These are phyloP conservation scores for Aspergillus ibericus DNA, from an alignment of 2,329 filamentous ascomycete species.

Conservation along the genomic window DNA sequence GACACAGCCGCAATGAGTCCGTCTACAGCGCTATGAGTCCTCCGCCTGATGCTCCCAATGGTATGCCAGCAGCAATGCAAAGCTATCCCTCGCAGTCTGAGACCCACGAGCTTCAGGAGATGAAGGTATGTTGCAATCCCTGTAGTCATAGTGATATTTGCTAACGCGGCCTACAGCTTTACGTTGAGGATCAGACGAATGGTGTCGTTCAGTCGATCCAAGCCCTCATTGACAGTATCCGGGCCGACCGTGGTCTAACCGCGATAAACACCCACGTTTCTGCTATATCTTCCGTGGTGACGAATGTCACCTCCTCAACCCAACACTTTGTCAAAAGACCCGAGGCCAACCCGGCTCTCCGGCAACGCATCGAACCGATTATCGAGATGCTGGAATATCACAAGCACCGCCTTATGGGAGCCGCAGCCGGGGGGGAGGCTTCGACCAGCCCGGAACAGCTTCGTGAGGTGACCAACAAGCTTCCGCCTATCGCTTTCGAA, in stretches of 20 bases:
- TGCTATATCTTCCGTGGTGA: constrained; percentile 69
- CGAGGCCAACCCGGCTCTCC: constrained; percentile 49
- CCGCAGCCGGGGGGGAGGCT: constrained; percentile 61
- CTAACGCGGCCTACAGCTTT: constrained; percentile 55
- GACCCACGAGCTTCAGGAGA: constrained; percentile 57
- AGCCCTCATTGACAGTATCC: constrained; percentile 72
- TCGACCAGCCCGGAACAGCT: constrained; percentile 55
- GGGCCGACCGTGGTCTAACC: constrained; percentile 62
- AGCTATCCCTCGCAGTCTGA: constrained; percentile 44
- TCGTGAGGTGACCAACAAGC: constrained; percentile 63
- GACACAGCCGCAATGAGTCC: constrained; percentile 67
- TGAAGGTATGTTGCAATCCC: constrained; percentile 52
- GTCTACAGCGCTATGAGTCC: constrained; percentile 73
- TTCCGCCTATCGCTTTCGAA: constrained; percentile 84
- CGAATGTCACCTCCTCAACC: constrained; percentile 67
- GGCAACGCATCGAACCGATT: constrained; percentile 46
- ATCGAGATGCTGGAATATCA: constrained; percentile 57
- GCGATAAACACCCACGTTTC: constrained; percentile 69
- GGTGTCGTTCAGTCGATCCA: constrained; percentile 77
- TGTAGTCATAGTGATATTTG: constrained; percentile 10
- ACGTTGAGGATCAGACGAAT: constrained; percentile 80
- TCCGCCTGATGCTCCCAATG: constrained; percentile 49
- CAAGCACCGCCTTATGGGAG: constrained; percentile 64
- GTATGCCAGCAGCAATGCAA: constrained; percentile 32
- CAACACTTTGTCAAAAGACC: constrained; percentile 55